Evolutionary conservation across 2,329 filamentous ascomycete species (phyloP).

Genomic region (Metarhizium rileyi): DNA sequence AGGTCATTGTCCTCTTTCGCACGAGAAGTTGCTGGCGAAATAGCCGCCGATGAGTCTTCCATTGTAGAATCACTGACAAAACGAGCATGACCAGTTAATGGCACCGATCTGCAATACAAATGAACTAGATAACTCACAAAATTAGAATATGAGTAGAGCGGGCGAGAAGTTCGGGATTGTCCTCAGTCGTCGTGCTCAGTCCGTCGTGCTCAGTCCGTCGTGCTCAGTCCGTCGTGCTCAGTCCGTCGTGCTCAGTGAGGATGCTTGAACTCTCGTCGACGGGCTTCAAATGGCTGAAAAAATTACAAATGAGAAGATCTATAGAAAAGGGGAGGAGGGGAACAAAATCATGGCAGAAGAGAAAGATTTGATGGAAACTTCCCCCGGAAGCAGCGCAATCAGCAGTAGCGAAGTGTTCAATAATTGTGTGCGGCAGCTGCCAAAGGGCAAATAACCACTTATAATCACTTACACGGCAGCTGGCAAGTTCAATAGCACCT

Average conservation of each 20-base stretch:
- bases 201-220: too few species aligned
- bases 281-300: background rate
- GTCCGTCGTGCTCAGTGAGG: too few species aligned
- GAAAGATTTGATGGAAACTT: background rate
- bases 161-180: too few species aligned
- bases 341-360: too few species aligned
- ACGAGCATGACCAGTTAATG: background rate
- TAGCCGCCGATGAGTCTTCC: background rate
- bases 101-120: background rate
- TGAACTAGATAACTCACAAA: background rate
- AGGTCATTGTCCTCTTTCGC: background rate
- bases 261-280: background rate
- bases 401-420: background rate
- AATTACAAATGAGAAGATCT: background rate
- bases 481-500: background rate
- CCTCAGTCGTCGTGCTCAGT: too few species aligned
- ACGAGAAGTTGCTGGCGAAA: background rate
- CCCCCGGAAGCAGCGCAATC: background rate
- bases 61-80: background rate
- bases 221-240: too few species aligned
- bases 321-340: background rate
- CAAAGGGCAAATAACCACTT: background rate
- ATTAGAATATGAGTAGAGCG: background rate
- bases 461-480: background rate
- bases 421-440: background rate